Evolutionary conservation across 2,329 filamentous ascomycete species (phyloP).

Genomic region (Tothia fuscella): DNA sequence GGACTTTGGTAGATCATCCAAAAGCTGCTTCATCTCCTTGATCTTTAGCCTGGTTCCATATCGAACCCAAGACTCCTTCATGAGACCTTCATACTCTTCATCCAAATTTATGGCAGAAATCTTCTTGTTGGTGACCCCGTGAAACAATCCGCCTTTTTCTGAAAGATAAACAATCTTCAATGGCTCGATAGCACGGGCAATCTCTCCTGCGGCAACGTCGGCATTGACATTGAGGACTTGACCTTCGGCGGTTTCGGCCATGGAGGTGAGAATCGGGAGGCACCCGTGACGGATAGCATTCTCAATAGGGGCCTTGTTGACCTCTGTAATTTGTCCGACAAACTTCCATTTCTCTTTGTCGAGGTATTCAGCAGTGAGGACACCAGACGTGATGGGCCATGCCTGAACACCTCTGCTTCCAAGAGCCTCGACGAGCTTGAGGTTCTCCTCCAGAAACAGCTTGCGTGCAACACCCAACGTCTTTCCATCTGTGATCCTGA

Average conservation of each 20-base stretch:
- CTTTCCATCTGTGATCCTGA: slow-evolving; percentile 89
- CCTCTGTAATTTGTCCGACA: slow-evolving; percentile 88
- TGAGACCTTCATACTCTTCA: slow-evolving; percentile 86
- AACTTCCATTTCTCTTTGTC: slow-evolving; percentile 94
- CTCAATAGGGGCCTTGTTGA: slow-evolving; percentile 84
- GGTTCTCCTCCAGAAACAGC: slow-evolving; percentile 89
- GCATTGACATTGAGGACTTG: slow-evolving; percentile 96
- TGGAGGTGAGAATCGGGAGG: slow-evolving; percentile 86
- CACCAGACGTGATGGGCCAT: slow-evolving; percentile 76
- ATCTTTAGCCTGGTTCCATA: slow-evolving; percentile 96
- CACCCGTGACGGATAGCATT: slow-evolving; percentile 83
- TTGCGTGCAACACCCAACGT: slow-evolving; percentile 82
- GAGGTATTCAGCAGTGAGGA: slow-evolving; percentile 86
- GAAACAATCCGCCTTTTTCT: slow-evolving; percentile 92
- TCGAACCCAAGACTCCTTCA: slow-evolving; percentile 89
- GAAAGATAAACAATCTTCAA: slow-evolving; percentile 98
- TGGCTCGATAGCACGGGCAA: slow-evolving; percentile 78
- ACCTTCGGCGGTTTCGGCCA: slow-evolving; percentile 86
- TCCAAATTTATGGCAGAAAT: slow-evolving; percentile 97
- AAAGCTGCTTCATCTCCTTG: slow-evolving; percentile 87
- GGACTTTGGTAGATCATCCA: slow-evolving; percentile 77
- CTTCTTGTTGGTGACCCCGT: slow-evolving; percentile 85
- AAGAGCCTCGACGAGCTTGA: slow-evolving; percentile 80
- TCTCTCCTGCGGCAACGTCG: slow-evolving; percentile 87
- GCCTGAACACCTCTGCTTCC: slow-evolving; percentile 84